Conservation (phyloP, 2,329 filamentous ascomycete species). For the Sporothrix brasiliensis region DNA sequence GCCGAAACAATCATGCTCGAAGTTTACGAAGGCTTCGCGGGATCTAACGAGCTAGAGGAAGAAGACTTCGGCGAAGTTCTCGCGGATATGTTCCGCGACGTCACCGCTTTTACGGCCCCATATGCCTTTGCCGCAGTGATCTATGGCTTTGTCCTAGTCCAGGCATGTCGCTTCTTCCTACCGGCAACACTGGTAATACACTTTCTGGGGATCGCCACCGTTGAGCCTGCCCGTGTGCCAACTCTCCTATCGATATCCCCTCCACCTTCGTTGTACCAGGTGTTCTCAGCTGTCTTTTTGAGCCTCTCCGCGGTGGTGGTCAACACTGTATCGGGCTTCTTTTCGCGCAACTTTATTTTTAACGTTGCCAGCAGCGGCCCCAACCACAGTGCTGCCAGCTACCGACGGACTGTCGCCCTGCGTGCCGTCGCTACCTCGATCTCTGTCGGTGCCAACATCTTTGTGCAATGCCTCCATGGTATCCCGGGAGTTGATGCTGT, state of each 20-base stretch:
- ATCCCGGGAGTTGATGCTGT: conserved; percentile 69
- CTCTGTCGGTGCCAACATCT: conserved; percentile 61
- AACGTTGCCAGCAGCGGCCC: not conserved
- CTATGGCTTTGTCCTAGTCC: conserved; percentile 72
- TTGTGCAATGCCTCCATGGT: conserved; percentile 66
- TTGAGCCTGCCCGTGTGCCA: conserved; percentile 59
- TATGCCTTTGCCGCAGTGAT: conserved; percentile 70
- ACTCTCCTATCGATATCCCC: not conserved
- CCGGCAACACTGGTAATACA: conserved; percentile 72
- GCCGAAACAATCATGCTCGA: conserved; percentile 28
- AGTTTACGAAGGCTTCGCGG: conserved; percentile 20
- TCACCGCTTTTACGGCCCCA: conserved; percentile 54
- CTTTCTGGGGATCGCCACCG: conserved; percentile 71
- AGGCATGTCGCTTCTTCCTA: conserved; percentile 69
- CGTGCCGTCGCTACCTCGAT: conserved; percentile 64
- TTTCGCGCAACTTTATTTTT: conserved; percentile 77
- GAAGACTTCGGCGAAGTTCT: not conserved
- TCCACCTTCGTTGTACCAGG: not conserved
- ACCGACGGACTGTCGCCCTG: conserved; percentile 57
- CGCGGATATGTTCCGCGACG: conserved; percentile 14
- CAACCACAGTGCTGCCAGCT: not conserved
- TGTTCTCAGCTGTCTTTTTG: conserved; percentile 21
- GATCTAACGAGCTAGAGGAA: conserved; percentile 12
- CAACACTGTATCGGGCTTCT: not conserved
- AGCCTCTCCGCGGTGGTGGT: conserved; percentile 1